phyloP scores from a whole-genome alignment of 306 rosid species.

The Sphenostylis stenocarpa region DNA sequence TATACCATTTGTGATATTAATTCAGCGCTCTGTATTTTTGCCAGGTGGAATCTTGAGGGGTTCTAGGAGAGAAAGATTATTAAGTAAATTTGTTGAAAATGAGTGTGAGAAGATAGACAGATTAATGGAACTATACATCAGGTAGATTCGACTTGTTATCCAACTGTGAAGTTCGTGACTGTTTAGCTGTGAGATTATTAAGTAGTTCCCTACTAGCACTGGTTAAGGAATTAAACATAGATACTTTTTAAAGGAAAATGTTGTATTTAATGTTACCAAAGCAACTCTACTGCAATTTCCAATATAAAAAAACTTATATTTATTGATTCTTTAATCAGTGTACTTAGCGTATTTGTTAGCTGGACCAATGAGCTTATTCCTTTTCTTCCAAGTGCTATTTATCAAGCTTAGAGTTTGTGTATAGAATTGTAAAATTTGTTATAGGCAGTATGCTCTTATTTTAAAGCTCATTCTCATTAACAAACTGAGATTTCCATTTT shows the following conservation, averaged over 20 bases:
- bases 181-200: background rate
- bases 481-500: background rate
- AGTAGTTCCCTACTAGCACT: background rate
- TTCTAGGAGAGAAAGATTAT: constrained; percentile 88
- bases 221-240: background rate
- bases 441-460: background rate
- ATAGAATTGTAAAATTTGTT: background rate
- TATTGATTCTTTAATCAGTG: background rate
- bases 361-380: background rate
- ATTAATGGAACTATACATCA: constrained; percentile 88
- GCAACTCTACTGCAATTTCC: background rate
- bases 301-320: background rate
- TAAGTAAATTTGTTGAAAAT: constrained; percentile 87
- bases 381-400: constrained; percentile 16
- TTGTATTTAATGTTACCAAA: background rate
- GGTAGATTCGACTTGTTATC: constrained; percentile 50
- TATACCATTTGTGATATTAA: constrained; percentile 16
- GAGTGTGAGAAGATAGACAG: constrained; percentile 97
- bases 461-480: constrained; percentile 27
- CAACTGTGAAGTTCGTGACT: constrained; percentile 15
- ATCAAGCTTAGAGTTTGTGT: constrained; percentile 15
- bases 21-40: constrained; percentile 28
- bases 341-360: background rate
- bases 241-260: background rate
- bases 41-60: constrained; percentile 96